Conservation (phyloP, 1,139 yeast genomes). For the Blastobotrys illinoisensis region DNA sequence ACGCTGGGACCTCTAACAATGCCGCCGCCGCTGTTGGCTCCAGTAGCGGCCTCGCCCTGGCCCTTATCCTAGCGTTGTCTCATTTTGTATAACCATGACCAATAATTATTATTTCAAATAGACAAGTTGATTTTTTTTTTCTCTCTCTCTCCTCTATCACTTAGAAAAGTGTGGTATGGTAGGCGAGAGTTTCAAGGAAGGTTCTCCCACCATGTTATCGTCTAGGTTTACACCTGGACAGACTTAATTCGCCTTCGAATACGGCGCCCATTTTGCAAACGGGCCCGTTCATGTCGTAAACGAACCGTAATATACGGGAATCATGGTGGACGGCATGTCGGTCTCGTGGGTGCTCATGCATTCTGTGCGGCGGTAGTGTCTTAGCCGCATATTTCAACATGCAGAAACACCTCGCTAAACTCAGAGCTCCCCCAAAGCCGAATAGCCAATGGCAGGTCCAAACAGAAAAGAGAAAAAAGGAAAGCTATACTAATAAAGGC, state of each 20-base stretch:
- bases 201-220: not conserved
- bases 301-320: not conserved
- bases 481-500: not conserved
- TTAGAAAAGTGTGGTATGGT: not conserved
- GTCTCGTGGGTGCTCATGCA: too few species aligned
- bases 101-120: too few species aligned
- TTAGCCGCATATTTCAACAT: not conserved
- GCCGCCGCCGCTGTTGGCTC: not conserved
- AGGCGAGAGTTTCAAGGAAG: not conserved
- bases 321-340: too few species aligned
- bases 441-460: too few species aligned
- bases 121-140: too few species aligned
- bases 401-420: not conserved
- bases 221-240: not conserved
- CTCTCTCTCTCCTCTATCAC: not conserved
- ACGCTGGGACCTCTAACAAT: not conserved
- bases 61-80: not conserved
- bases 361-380: not conserved
- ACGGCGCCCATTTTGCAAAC: not conserved
- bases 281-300: not conserved
- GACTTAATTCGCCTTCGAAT: too few species aligned
- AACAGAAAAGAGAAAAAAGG: not conserved
- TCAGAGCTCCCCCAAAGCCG: not conserved
- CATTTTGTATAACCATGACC: not conserved
- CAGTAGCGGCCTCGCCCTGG: not conserved